phyloP scores from a whole-genome alignment of 1,284 basidiomycete species.

The Ustilago lituana region DNA sequence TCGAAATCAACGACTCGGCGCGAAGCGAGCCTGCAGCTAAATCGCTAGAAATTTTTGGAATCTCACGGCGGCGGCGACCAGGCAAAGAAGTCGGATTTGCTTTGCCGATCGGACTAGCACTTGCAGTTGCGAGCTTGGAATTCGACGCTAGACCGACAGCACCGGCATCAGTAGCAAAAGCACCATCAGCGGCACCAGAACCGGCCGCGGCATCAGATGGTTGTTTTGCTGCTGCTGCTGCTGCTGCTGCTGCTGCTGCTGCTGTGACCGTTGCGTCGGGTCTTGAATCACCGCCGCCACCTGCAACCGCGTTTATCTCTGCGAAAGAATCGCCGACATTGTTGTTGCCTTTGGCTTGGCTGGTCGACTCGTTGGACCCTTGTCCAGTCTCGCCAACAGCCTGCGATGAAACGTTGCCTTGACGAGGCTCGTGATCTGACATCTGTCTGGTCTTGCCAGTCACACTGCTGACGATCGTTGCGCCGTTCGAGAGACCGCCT shows the following conservation, averaged over 20 bases:
- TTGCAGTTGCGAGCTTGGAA: background rate
- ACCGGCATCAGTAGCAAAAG: background rate
- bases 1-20: too few relatives aligned
- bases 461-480: too few relatives aligned
- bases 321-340: too few relatives aligned
- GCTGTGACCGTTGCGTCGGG: background rate
- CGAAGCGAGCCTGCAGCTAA: conserved; percentile 1
- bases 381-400: too few relatives aligned
- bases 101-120: conserved; percentile 32
- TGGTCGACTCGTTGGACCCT: too few relatives aligned
- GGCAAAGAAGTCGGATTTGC: conserved; percentile 11
- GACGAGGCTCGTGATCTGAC: background rate
- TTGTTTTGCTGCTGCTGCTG: background rate
- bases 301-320: background rate
- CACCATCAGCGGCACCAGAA: too few relatives aligned
- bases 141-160: conserved; percentile 6
- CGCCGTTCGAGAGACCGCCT: conserved; percentile 5
- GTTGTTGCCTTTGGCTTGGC: too few relatives aligned
- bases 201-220: conserved; percentile 1
- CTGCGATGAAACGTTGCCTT: too few relatives aligned
- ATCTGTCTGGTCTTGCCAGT: background rate
- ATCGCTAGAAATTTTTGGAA: background rate
- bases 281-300: background rate
- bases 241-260: background rate
- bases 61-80: conserved; percentile 9